phyloP scores from a whole-genome alignment of 768 basidiomycete genomes.

The Auriculariales sp. region DNA sequence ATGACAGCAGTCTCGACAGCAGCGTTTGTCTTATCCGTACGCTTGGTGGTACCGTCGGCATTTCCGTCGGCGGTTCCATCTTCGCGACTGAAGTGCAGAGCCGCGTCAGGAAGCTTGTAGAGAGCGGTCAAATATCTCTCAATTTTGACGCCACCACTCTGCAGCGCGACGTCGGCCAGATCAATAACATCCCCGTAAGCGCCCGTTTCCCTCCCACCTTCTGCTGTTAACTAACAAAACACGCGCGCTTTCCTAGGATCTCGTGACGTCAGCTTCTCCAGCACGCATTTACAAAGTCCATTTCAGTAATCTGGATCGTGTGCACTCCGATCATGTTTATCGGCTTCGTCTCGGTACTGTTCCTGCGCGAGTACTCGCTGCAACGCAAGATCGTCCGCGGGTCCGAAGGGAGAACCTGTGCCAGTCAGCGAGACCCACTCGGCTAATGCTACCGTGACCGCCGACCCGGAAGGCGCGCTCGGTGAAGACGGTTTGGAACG shows the following conservation, averaged over 20 bases:
- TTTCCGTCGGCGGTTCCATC: constrained; percentile 63
- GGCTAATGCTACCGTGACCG: too few relatives aligned
- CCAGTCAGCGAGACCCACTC: neutral
- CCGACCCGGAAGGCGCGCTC: too few relatives aligned
- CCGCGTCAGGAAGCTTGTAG: constrained; percentile 24
- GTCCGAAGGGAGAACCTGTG: neutral
- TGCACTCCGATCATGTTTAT: constrained; percentile 41
- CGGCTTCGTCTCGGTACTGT: constrained; percentile 28
- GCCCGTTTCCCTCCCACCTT: neutral
- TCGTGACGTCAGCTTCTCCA: constrained; percentile 28
- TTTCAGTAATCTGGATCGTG: constrained; percentile 51
- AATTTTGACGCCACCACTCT: constrained; percentile 20
- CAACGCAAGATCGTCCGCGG: constrained; percentile 12
- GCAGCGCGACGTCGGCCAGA: constrained; percentile 28
- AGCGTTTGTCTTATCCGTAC: constrained; percentile 55
- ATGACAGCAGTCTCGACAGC: constrained; percentile 76
- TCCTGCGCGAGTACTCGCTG: constrained; percentile 22
- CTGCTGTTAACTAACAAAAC: neutral
- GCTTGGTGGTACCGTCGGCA: constrained; percentile 61
- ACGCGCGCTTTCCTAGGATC: too few relatives aligned
- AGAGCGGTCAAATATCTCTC: constrained; percentile 20
- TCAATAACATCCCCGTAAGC: constrained; percentile 33
- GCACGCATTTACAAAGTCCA: constrained; percentile 48
- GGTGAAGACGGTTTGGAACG: too few relatives aligned
- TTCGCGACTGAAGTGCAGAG: constrained; percentile 38